phyloP scores from a whole-genome alignment of 805 yeast species.

The Schizosaccharomyces lindneri region DNA sequence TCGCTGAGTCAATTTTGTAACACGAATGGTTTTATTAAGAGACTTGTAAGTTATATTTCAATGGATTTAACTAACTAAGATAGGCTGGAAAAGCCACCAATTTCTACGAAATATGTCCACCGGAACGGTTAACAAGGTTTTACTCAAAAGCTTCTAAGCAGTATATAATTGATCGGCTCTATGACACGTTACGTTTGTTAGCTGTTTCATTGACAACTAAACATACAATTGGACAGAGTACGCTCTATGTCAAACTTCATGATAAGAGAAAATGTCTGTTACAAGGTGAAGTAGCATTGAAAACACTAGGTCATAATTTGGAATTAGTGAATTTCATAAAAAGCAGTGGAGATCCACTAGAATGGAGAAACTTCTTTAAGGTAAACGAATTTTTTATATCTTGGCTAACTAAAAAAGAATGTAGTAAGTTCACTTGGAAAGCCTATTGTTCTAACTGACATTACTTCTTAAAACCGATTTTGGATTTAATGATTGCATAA shows the following conservation, averaged over 20 bases:
- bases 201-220: conserved; percentile 16
- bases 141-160: conserved; percentile 23
- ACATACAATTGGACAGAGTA: conserved; percentile 7
- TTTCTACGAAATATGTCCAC: conserved; percentile 13
- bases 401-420: neutral
- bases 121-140: conserved; percentile 27
- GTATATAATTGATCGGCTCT: conserved; percentile 18
- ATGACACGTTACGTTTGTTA: conserved; percentile 20
- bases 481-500: neutral
- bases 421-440: neutral
- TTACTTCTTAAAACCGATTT: neutral
- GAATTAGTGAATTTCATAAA: conserved; percentile 6
- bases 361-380: conserved; percentile 47
- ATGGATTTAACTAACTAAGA: neutral
- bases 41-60: conserved; percentile 1
- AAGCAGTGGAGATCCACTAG: conserved; percentile 35
- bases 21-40: conserved; percentile 8
- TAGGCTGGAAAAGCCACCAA: conserved; percentile 9
- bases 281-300: conserved; percentile 23
- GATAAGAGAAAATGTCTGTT: conserved; percentile 24
- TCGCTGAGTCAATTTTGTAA: conserved; percentile 5
- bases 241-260: conserved; percentile 15
- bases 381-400: conserved; percentile 4
- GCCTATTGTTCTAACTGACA: neutral
- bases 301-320: conserved; percentile 13